Evolutionary conservation across 768 basidiomycete species (phyloP).

Genomic region (Rhodotorula taiwanensis): DNA sequence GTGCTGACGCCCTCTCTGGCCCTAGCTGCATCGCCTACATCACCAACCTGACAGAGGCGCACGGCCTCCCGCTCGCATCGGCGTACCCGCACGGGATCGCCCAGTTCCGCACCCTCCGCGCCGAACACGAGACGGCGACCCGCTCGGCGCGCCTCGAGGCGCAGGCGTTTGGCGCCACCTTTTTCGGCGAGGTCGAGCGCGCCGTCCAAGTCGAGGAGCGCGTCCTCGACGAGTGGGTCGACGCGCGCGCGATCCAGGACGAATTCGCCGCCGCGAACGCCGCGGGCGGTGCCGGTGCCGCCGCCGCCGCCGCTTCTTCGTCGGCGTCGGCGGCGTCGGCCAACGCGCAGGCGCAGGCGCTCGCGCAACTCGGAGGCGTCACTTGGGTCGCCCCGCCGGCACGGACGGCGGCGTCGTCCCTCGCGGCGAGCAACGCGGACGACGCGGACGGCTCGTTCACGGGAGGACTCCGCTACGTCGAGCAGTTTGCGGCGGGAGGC

Average conservation of each 20-base stretch:
- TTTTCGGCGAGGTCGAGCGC: slow-evolving; percentile 59
- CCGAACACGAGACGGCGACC: slow-evolving; percentile 71
- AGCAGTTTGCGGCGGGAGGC: background rate
- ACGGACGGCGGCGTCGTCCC: slow-evolving; percentile 1
- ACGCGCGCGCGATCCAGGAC: slow-evolving; percentile 25
- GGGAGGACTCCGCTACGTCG: slow-evolving; percentile 22
- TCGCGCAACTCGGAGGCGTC: background rate
- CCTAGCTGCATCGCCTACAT: slow-evolving; percentile 70
- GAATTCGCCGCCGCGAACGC: slow-evolving; percentile 9
- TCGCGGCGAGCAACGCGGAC: background rate
- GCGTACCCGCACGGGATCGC: slow-evolving; percentile 74
- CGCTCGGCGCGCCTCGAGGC: slow-evolving; percentile 75
- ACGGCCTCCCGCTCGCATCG: slow-evolving; percentile 59
- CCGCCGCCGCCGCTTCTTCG: background rate
- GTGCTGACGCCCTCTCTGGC: too few species aligned
- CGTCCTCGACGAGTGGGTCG: slow-evolving; percentile 55
- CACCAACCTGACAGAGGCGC: slow-evolving; percentile 65
- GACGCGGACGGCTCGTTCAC: slow-evolving; percentile 18
- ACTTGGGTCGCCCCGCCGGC: background rate
- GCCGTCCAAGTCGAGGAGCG: slow-evolving; percentile 58
- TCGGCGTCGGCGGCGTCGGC: background rate
- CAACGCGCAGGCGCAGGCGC: background rate
- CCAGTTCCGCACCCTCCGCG: slow-evolving; percentile 81
- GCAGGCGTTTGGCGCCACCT: slow-evolving; percentile 61
- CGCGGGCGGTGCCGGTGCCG: background rate